Percentiles rank a stretch among this genome's conserved stretches.
These are phyloP conservation scores for Potentilla sterilis DNA, from an alignment of 306 rosid species.

Conservation along the genomic window DNA sequence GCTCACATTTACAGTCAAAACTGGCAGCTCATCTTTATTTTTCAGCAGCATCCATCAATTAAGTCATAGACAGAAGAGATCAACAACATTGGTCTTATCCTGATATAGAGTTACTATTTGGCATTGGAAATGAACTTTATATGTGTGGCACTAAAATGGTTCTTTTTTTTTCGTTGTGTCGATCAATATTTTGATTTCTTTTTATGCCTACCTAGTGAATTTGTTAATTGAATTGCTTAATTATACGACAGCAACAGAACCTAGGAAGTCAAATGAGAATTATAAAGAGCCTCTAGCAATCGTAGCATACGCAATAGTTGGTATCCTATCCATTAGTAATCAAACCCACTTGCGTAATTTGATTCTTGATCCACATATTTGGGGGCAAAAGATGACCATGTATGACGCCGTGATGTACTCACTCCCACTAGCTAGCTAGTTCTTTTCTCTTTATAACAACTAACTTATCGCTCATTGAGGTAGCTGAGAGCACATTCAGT, in stretches of 20 bases:
- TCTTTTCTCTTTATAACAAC: too few species aligned
- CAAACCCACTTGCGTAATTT: not conserved
- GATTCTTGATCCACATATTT: not conserved
- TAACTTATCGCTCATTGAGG: too few species aligned
- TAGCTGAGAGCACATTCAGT: too few species aligned
- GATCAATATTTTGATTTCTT: too few species aligned
- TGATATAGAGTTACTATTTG: too few species aligned
- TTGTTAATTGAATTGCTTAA: too few species aligned
- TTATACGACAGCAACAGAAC: not conserved
- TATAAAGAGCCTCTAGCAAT: not conserved
- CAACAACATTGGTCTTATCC: too few species aligned
- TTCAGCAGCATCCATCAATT: not conserved
- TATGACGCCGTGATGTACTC: not conserved
- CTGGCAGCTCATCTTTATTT: not conserved
- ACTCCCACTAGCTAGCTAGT: not conserved
- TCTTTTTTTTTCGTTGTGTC: too few species aligned
- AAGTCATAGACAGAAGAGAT: not conserved
- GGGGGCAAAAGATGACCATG: not conserved
- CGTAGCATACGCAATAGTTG: not conserved
- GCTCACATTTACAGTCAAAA: not conserved
- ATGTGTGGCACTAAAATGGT: too few species aligned
- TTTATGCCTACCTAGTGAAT: too few species aligned
- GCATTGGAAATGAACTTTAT: too few species aligned
- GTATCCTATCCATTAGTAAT: not conserved
- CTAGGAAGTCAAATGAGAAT: not conserved